phyloP scores from a whole-genome alignment of 163 green algal genomes.

The Smithsoniella earleae region DNA sequence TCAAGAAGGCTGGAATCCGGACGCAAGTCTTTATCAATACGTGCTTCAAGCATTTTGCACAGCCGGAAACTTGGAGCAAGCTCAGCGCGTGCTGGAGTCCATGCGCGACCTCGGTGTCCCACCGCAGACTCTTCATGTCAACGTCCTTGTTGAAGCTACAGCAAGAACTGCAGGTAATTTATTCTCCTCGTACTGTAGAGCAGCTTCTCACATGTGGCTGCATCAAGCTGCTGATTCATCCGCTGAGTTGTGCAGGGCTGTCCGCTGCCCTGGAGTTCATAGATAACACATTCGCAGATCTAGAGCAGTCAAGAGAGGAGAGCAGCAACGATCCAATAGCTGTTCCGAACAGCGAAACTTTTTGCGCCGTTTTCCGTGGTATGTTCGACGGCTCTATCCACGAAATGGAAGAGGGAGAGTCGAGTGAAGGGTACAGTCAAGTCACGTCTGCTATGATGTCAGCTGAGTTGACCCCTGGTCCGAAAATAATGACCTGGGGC shows the following conservation, averaged over 20 bases:
- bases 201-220: background rate
- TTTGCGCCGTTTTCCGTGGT: constrained; percentile 15
- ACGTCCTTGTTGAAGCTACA: constrained; percentile 12
- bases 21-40: constrained; percentile 27
- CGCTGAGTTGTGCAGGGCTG: background rate
- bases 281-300: background rate
- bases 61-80: constrained; percentile 3
- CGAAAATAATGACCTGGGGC: background rate
- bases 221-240: background rate
- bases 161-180: background rate
- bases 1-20: constrained; percentile 25
- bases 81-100: background rate
- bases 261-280: background rate
- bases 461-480: background rate
- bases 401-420: background rate
- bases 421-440: background rate
- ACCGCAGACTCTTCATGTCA: background rate
- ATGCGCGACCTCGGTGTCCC: constrained; percentile 20
- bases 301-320: background rate
- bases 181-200: background rate
- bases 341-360: constrained; percentile 12
- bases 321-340: background rate
- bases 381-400: background rate
- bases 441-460: constrained; percentile 1
- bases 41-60: constrained; percentile 16